A percentile compares a stretch with the other conserved stretches of the same genome.
Evolutionary conservation across 2,329 filamentous ascomycete genomes (phyloP).

Genomic region (Ophiostoma angusticollis): DNA sequence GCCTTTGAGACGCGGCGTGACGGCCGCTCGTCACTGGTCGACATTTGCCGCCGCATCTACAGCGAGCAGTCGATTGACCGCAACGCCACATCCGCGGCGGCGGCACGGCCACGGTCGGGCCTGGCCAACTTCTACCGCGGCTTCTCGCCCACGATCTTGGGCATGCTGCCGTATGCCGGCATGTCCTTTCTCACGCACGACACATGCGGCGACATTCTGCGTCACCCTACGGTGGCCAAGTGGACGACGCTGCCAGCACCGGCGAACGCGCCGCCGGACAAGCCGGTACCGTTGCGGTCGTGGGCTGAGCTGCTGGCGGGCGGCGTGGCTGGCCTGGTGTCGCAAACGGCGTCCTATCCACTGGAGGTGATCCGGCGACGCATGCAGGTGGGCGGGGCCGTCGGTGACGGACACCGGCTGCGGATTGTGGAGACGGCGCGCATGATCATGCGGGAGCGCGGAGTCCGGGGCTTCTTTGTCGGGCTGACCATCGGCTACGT

Average conservation of each 20-base stretch:
- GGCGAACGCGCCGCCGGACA: constrained; percentile 34
- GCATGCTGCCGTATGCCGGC: constrained; percentile 95
- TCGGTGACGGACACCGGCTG: constrained; percentile 74
- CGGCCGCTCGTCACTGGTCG: constrained; percentile 53
- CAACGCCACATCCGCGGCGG: constrained; percentile 31
- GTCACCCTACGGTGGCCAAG: constrained; percentile 49
- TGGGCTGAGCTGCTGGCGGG: constrained; percentile 82
- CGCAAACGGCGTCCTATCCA: constrained; percentile 86
- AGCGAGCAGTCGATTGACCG: constrained; percentile 47
- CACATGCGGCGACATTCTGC: constrained; percentile 72
- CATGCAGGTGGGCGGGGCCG: constrained; percentile 93
- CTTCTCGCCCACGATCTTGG: constrained; percentile 77
- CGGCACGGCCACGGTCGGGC: constrained; percentile 49
- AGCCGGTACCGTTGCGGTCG: constrained; percentile 61
- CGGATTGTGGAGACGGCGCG: constrained; percentile 65
- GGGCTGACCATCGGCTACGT: constrained; percentile 89
- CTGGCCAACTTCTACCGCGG: constrained; percentile 89
- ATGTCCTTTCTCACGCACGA: constrained; percentile 95
- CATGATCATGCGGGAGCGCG: constrained; percentile 63
- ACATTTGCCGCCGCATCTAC: constrained; percentile 80
- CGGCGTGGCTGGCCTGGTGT: constrained; percentile 74
- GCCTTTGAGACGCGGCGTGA: constrained; percentile 84
- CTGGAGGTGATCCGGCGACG: constrained; percentile 81
- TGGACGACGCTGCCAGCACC: constrained; percentile 64
- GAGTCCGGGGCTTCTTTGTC: constrained; percentile 75